Conservation (phyloP, 352 stramenopile species). For the Vaucheria bursata region DNA sequence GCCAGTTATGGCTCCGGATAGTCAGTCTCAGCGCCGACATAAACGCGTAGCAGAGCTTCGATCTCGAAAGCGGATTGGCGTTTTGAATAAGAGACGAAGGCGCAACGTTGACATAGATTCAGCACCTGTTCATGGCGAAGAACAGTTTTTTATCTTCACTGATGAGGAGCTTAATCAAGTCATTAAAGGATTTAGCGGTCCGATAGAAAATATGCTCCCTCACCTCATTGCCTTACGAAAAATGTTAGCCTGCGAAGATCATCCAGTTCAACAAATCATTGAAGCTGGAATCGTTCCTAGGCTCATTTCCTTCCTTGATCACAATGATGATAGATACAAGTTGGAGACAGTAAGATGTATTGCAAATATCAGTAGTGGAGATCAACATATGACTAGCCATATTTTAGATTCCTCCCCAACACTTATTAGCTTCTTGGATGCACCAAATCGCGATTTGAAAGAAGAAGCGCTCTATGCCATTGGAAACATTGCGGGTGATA, state of each 20-base stretch:
- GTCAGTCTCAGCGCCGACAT: constrained; percentile 32
- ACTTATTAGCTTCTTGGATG: constrained; percentile 78
- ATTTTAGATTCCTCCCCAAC: constrained; percentile 70
- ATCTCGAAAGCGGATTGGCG: constrained; percentile 17
- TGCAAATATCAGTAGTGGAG: constrained; percentile 38
- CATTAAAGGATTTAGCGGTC: constrained; percentile 9
- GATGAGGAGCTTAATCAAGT: constrained; percentile 4
- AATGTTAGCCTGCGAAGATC: constrained; percentile 33
- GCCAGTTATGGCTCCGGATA: constrained; percentile 20
- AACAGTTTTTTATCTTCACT: constrained; percentile 10
- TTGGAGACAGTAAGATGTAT: constrained; percentile 21
- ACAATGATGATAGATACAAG: constrained; percentile 15
- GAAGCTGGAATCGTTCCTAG: constrained; percentile 12
- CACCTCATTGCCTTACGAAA: constrained; percentile 31
- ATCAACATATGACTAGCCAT: constrained; percentile 6
- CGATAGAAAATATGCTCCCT: constrained; percentile 13
- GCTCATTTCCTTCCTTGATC: constrained; percentile 24
- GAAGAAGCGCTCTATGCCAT: constrained; percentile 87
- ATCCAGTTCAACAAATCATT: constrained; percentile 31
- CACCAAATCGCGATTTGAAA: constrained; percentile 66
- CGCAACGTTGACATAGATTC: not conserved
- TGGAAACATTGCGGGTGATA: constrained; percentile 93
- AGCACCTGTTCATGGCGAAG: not conserved
- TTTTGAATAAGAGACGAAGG: constrained; percentile 32
- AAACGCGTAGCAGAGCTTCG: constrained; percentile 30